Conservation (phyloP, 805 yeast genomes). For the Lipomyces spencermartinsiae region DNA sequence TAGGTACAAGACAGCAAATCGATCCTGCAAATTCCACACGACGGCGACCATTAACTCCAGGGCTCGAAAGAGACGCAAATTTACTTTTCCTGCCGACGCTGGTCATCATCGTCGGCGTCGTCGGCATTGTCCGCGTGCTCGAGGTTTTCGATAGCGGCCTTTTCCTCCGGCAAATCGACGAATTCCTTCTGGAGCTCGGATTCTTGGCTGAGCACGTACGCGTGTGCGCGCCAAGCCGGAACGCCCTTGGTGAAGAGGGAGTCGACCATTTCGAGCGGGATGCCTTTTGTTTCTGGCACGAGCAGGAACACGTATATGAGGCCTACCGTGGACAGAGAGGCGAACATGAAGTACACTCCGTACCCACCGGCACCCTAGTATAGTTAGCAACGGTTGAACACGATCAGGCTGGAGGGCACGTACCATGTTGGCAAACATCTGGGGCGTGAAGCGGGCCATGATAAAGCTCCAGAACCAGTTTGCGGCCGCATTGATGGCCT, state of each 20-base stretch:
- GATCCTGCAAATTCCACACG: no score
- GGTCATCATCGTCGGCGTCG: neutral
- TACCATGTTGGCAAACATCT: slow-evolving; percentile 29
- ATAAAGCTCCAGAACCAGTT: slow-evolving; percentile 34
- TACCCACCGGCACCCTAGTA: slow-evolving; percentile 18
- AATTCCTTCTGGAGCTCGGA: slow-evolving; percentile 17
- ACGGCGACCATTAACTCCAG: no score
- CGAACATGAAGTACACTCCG: slow-evolving; percentile 30
- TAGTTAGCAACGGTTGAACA: neutral
- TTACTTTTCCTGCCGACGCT: no score
- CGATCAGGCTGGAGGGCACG: neutral
- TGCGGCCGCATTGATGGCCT: slow-evolving; percentile 29
- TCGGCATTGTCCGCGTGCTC: slow-evolving; percentile 9
- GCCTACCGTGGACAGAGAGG: slow-evolving; percentile 54
- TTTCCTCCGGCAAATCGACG: slow-evolving; percentile 21
- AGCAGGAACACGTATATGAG: slow-evolving; percentile 62
- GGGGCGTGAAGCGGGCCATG: slow-evolving; percentile 30
- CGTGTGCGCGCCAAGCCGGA: slow-evolving; percentile 28
- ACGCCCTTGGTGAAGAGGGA: slow-evolving; percentile 56
- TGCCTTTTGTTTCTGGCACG: slow-evolving; percentile 71
- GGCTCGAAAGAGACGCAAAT: no score
- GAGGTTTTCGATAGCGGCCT: slow-evolving; percentile 15
- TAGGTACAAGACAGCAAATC: no score
- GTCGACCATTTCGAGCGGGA: slow-evolving; percentile 77
- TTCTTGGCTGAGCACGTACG: slow-evolving; percentile 18